A percentile compares a stretch with the other conserved stretches of the same genome.
These are phyloP conservation scores for Emmonsiellopsis sp. DNA, from an alignment of 2,329 filamentous ascomycete genomes.

Conservation along the genomic window DNA sequence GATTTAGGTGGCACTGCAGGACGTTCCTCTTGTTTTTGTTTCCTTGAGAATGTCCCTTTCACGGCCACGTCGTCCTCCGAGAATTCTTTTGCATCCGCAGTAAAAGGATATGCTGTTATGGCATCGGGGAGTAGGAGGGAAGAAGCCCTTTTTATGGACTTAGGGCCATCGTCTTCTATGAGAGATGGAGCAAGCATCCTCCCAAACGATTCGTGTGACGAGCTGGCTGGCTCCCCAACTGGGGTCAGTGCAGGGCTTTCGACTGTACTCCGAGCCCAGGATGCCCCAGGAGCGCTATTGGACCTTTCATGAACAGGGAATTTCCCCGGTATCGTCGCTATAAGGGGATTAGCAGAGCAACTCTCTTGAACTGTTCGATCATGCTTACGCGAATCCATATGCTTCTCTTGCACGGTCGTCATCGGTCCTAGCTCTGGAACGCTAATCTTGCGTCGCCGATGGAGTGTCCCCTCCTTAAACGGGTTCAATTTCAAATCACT, in stretches of 20 bases:
- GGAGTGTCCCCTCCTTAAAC: constrained; percentile 8
- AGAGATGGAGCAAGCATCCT: constrained; percentile 3
- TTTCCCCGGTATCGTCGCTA: constrained; percentile 21
- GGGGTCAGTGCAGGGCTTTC: constrained; percentile 6
- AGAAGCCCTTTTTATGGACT: constrained; percentile 7
- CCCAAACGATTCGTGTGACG: constrained; percentile 2
- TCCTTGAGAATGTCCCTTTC: background rate
- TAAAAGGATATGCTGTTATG: background rate
- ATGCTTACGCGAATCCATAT: constrained; percentile 20
- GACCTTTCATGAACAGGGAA: constrained; percentile 18
- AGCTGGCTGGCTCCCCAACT: constrained; percentile 9
- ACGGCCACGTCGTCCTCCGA: background rate
- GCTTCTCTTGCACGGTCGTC: constrained; percentile 12
- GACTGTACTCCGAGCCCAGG: constrained; percentile 6
- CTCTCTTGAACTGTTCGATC: background rate
- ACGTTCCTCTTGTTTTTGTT: constrained; percentile 8
- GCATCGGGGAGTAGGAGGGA: constrained; percentile 4
- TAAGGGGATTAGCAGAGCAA: background rate
- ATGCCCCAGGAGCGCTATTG: constrained; percentile 15
- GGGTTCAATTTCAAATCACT: constrained; percentile 8
- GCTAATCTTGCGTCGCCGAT: constrained; percentile 13
- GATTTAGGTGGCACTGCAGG: constrained; percentile 21
- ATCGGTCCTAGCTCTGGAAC: constrained; percentile 14
- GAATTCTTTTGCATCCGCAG: background rate
- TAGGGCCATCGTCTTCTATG: constrained; percentile 3